Base-by-base conservation (phyloP, 345 rosid species). In the Populus deltoides region DNA sequence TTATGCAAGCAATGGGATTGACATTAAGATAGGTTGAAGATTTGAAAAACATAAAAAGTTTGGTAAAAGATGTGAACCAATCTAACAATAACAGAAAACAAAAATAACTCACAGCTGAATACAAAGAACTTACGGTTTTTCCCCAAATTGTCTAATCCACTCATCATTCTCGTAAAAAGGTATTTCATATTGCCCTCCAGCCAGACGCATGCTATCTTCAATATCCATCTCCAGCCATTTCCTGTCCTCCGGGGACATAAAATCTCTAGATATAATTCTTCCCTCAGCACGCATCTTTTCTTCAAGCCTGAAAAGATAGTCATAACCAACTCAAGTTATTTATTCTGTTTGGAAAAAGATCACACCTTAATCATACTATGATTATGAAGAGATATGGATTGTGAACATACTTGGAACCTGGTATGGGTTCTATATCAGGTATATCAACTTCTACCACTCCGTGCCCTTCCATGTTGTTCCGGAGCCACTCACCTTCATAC, bases 401-500 rank as follows among this genome's bases (percentile, higher is more conserved):
- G 59, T 35, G 43, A 66, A 67, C 97, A 12, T 91, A 91, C 98
- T 90, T 87, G 86, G 97, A 94, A 84, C 97, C 97, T 20, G 97
- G 98, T 22, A 94, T 75, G 51, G 97, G 97, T 86, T 94, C 94
- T 73, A 91, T 80, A 74, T 88, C 97, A 80, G 98, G 98, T 79
- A 94, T 90, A 83, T 94, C 92, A 87, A 92, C 94, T 87, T 91
- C 97, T 29, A 91, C 83, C 74, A 94, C 97, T 76, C 97, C 97
- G 83, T 94, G 97, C 65, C 98, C 97, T 55, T 91, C 97, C 93
- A 88, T 88, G 70, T 88, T 81, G 70, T 94, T 94, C 79, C 86
- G 93, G 75, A 91, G 90, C 98, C 98, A 94, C 86, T 92, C 98
- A 83, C 98, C 98, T 88, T 92, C 98, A 82, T 94, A 94, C 87